phyloP scores from a whole-genome alignment of 179 eudicot species.

The Beta corolliflora region DNA sequence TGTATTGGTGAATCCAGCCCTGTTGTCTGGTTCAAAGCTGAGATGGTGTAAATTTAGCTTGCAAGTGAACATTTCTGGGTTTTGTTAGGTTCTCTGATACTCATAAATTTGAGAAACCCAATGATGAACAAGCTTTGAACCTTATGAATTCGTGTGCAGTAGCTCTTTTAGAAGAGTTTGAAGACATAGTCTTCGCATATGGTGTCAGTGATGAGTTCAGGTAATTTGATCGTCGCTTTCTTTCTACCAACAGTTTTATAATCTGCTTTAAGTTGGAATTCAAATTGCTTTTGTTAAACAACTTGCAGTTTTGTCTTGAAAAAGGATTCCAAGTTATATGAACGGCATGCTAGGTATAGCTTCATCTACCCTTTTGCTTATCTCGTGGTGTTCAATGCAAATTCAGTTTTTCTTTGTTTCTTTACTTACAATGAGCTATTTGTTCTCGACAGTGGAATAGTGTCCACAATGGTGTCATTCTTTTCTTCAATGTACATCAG shows the following conservation, averaged over 20 bases:
- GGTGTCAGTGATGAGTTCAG: slow-evolving; percentile 96
- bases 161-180: slow-evolving; percentile 71
- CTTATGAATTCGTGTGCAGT: slow-evolving; percentile 94
- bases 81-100: slow-evolving; percentile 80
- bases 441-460: slow-evolving; percentile 58
- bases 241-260: neutral
- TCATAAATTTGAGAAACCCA: slow-evolving; percentile 94
- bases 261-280: neutral
- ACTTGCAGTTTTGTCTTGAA: slow-evolving; percentile 79
- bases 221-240: slow-evolving; percentile 30
- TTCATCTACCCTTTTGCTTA: slow-evolving; percentile 16
- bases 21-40: slow-evolving; percentile 16
- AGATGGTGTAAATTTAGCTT: slow-evolving; percentile 24
- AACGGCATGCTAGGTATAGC: slow-evolving; percentile 62
- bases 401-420: neutral
- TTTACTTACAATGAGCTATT: neutral
- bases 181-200: slow-evolving; percentile 69
- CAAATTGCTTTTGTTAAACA: neutral
- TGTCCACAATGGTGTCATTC: slow-evolving; percentile 69
- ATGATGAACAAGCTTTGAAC: slow-evolving; percentile 80
- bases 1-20: slow-evolving; percentile 3
- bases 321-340: slow-evolving; percentile 64
- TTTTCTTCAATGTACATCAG: slow-evolving; percentile 67
- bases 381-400: neutral
- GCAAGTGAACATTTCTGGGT: slow-evolving; percentile 30